Evolutionary conservation across 208 protist genomes (phyloP).

Genomic region (Trypanosoma congolense): DNA sequence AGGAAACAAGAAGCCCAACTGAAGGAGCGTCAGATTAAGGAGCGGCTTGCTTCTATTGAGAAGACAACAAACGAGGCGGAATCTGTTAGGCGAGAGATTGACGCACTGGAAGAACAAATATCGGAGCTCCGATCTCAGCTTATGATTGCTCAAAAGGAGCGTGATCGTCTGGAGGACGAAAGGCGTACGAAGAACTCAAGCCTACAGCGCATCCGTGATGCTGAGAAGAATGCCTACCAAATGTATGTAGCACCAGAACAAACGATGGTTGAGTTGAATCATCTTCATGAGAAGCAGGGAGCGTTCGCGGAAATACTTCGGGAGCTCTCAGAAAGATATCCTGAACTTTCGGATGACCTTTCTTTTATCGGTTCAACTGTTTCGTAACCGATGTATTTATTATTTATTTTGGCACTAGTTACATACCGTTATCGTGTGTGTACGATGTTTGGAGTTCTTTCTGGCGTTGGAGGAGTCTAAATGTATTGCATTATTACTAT

Average conservation of each 20-base stretch:
- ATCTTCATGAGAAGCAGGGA: slow-evolving; percentile 58
- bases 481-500: no score
- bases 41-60: slow-evolving; percentile 77
- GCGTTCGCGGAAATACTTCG: slow-evolving; percentile 67
- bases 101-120: slow-evolving; percentile 64
- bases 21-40: slow-evolving; percentile 78
- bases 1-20: slow-evolving; percentile 82
- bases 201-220: slow-evolving; percentile 80
- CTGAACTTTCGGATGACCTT: slow-evolving; percentile 58
- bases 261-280: slow-evolving; percentile 29
- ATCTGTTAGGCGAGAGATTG: slow-evolving; percentile 63
- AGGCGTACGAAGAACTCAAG: slow-evolving; percentile 72
- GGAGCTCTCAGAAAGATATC: slow-evolving; percentile 62
- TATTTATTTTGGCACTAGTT: no score
- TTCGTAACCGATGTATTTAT: not conserved
- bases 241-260: slow-evolving; percentile 73
- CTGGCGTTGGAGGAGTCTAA: no score
- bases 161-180: slow-evolving; percentile 67
- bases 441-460: no score
- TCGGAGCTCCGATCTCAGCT: slow-evolving; percentile 61
- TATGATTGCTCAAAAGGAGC: slow-evolving; percentile 47
- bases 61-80: slow-evolving; percentile 70
- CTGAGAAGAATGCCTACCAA: slow-evolving; percentile 76
- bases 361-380: slow-evolving; percentile 16
- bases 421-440: no score